Conservation (phyloP, 345 rosid genomes). For the Reutealis trisperma region DNA sequence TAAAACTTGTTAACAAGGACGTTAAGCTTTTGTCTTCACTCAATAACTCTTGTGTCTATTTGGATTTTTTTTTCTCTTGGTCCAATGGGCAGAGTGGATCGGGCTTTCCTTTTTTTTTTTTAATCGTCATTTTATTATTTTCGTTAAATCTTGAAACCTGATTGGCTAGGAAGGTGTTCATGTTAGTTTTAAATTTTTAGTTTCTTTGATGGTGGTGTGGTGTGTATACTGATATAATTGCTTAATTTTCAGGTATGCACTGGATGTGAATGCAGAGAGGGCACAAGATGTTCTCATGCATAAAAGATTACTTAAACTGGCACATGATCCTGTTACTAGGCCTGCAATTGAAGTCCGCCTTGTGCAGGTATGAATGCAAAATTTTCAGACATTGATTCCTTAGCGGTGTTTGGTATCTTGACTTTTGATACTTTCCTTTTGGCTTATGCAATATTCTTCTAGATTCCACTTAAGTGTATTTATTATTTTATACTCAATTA, state of each 20-base stretch:
- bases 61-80: not conserved
- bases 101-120: not conserved
- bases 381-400: constrained; percentile 11
- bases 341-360: constrained; percentile 69
- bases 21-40: not conserved
- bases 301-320: constrained; percentile 54
- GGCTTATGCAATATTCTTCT: constrained; percentile 14
- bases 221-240: not conserved
- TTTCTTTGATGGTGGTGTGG: not conserved
- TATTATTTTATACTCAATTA: constrained; percentile 13
- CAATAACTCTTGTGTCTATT: not conserved
- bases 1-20: not conserved
- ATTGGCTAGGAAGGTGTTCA: not conserved
- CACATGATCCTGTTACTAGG: constrained; percentile 47
- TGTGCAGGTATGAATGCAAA: constrained; percentile 42
- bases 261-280: constrained; percentile 64
- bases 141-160: not conserved
- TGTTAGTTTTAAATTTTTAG: not conserved
- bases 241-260: constrained; percentile 48
- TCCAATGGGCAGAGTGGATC: not conserved
- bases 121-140: not conserved
- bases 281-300: constrained; percentile 70
- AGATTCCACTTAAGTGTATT: constrained; percentile 10
- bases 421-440: constrained; percentile 15
- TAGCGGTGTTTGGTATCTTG: not conserved